These are phyloP conservation scores for Fusarium floridanum DNA, from an alignment of 2,329 filamentous ascomycete species.

Conservation along the genomic window DNA sequence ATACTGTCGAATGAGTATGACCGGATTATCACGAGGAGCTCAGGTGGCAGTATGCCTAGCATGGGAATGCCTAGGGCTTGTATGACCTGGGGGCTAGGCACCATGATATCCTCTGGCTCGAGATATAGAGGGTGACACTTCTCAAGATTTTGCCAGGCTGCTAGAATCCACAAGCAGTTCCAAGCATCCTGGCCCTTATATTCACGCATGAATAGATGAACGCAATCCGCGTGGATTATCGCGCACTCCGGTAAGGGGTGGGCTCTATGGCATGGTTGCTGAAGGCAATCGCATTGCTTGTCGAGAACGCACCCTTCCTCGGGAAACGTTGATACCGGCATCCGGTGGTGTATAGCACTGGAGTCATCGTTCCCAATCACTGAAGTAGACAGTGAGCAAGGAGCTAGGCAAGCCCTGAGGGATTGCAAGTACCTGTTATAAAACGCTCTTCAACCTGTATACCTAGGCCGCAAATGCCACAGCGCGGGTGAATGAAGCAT, in stretches of 20 bases:
- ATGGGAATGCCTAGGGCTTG: not conserved
- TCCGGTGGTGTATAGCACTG: not conserved
- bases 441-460: not conserved
- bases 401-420: not conserved
- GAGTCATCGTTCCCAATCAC: slow-evolving; percentile 12
- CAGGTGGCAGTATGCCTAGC: not conserved
- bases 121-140: not conserved
- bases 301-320: not conserved
- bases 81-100: not conserved
- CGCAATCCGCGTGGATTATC: not conserved
- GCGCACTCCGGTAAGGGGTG: not conserved
- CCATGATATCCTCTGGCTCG: not conserved
- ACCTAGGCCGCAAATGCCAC: slow-evolving; percentile 5
- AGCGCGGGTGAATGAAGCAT: not conserved
- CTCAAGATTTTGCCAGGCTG: not conserved
- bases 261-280: not conserved
- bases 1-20: not conserved
- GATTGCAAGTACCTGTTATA: not conserved
- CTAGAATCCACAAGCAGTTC: not conserved
- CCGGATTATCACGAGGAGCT: not conserved
- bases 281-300: not conserved
- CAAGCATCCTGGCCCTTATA: not conserved
- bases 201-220: not conserved
- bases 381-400: not conserved
- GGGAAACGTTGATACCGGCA: not conserved